Base-by-base conservation (phyloP, 1,284 basidiomycete species). In the Polyporus tsugae region DNA sequence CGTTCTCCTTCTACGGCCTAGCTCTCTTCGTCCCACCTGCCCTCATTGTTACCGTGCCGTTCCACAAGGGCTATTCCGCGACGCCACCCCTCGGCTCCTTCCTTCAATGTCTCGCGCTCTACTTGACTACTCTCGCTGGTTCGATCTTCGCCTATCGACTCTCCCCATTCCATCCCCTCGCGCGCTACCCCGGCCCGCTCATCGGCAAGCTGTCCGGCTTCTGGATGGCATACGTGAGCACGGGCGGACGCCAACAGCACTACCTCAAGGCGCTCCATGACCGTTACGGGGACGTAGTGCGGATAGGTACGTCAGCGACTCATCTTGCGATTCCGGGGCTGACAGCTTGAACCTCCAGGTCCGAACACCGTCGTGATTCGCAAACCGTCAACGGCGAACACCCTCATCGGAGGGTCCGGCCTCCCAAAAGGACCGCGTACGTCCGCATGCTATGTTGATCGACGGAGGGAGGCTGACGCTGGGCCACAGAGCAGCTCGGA, bases 201-300 rank as follows among this genome's bases (percentile, higher is more conserved):
- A 38, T 63, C 2, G 59, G 59, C 63, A 78, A 75, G 61, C 7
- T 79, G 1, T 71, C 76, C 2, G 75, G 73, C 59, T 61, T 74
- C 17, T 74, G 68, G 65, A 63, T 74, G 46, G 65, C 73, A 10
- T 73, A 61, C 44, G 61, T 73, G 6, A 53, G 67, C 4, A 61
- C 17, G 5, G n/a, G 53, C 6, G 78, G 78, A 3, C 73, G 71
- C 38, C 73, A 71, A 63, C 73, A 78, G 63, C 44, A 65, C 7
- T 76, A 73, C 65, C 69, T 72, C 53, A 59, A 75, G 36, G n/a
- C 61, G 5, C 63, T 78, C 7, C 78, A 79, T 58, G 65, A 74
- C 4, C 65, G 63, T 39, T 77, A 78, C 60, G 76, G 77, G 2
- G 76, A 76, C 52, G 63, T 76, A n/a, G 76, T 79, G 13, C 68